Base-by-base conservation (phyloP, 225 moss, liverwort and hornwort species). In the Polytrichum commune region DNA sequence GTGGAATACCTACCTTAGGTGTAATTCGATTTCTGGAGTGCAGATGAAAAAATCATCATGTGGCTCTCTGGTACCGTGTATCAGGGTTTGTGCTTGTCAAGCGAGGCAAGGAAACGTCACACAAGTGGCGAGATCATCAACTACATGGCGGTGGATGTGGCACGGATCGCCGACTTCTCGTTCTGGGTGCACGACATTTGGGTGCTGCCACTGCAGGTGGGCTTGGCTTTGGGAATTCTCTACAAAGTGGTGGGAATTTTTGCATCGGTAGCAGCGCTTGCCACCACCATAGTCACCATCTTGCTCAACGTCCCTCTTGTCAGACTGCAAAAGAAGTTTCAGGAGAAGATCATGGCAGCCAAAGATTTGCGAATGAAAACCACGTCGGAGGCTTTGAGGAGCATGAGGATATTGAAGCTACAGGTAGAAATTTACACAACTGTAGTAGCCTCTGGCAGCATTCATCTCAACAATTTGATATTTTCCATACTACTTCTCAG, bases 111-210 rank as follows among this genome's bases (percentile, higher is more conserved):
- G 65, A 80, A 75, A 35, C 73, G 68, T 27, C 88, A 92, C 46
- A 79, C 92, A 19, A 83, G 22, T 18, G 90, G 92, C 56, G 94
- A 92, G 69, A 87, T 92, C 25, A 85, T 94, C 82, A 94, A 94
- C 60, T 82, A 81, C 65, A 76, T 92, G 66, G 84, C 89, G 1
- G 83, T 90, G 64, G 94, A 94, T 57, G 77, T 80, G 1, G 83
- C 86, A 69, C 85, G 92, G 19, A 69, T 92, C 54, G 68, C 75
- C 18, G 76, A 72, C 0, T 76, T 84, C 32, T 1, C 61, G 5
- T 90, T 73, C 79, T 89, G 88, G 76, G 29, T 95, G 24, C 82
- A 79, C 16, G 83, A 87, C n/a, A 13, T 87, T 6, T 95, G 89
- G 79, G 53, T 85, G 26, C 67, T 90, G 16, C 92, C 92, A 1